Percentiles rank a stretch among this genome's conserved stretches.
Conservation (phyloP, 257 asterid genomes). For the Penstemon davidsonii region DNA sequence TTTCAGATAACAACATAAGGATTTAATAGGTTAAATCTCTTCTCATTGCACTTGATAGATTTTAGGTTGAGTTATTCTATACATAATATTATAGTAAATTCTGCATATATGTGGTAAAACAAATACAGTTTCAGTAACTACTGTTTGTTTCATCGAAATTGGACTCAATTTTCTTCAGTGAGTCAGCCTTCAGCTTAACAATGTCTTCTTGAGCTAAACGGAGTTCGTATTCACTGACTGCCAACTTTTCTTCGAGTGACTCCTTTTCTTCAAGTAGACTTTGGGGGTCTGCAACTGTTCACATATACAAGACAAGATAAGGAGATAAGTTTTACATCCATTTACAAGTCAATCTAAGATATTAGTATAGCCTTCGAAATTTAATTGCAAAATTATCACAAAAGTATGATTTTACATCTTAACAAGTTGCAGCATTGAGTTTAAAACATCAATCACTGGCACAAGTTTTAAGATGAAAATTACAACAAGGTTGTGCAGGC, state of each 20-base stretch:
- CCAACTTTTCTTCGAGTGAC: slow-evolving; percentile 82
- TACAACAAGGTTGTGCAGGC: slow-evolving; percentile 6
- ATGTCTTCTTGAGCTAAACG: slow-evolving; percentile 95
- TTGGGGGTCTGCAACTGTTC: slow-evolving; percentile 90
- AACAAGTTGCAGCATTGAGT: slow-evolving; percentile 14
- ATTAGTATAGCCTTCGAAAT: slow-evolving; percentile 18
- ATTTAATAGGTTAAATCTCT: slow-evolving; percentile 6
- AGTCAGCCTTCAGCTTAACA: slow-evolving; percentile 65
- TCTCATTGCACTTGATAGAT: slow-evolving; percentile 9
- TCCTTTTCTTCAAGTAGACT: slow-evolving; percentile 86
- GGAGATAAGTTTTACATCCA: slow-evolving; percentile 10
- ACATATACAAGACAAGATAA: slow-evolving; percentile 30
- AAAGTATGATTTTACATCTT: slow-evolving; percentile 15
- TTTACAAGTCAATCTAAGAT: slow-evolving; percentile 15
- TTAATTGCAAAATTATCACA: slow-evolving; percentile 6
- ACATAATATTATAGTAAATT: slow-evolving; percentile 18
- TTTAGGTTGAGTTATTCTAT: neutral
- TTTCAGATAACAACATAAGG: slow-evolving; percentile 25
- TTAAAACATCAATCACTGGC: slow-evolving; percentile 10
- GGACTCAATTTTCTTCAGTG: slow-evolving; percentile 59
- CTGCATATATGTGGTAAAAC: neutral
- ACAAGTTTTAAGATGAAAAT: slow-evolving; percentile 20
- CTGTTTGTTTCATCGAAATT: slow-evolving; percentile 50
- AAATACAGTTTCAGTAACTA: slow-evolving; percentile 31
- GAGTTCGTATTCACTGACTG: slow-evolving; percentile 87